These are phyloP conservation scores for Populus hybrid DNA, from an alignment of 441 rosid species.

Conservation along the genomic window DNA sequence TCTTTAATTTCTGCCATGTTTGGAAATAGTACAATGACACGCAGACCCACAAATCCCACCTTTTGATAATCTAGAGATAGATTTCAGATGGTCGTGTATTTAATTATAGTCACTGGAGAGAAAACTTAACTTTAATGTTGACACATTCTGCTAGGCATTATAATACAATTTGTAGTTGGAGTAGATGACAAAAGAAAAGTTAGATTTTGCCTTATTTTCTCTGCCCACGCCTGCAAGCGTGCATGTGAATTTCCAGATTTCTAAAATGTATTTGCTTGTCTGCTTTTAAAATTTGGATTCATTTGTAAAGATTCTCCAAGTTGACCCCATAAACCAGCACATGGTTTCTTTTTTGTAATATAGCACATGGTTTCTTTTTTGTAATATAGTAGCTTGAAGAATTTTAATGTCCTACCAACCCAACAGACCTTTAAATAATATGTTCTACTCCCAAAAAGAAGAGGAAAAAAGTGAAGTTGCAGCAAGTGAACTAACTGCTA, in stretches of 20 bases:
- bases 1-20: background rate
- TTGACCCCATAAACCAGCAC: slow-evolving; percentile 8
- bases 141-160: slow-evolving; percentile 25
- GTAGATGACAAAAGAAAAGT: slow-evolving; percentile 40
- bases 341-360: too few relatives aligned
- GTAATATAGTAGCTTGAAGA: background rate
- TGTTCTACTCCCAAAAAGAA: too few relatives aligned
- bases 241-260: slow-evolving; percentile 47
- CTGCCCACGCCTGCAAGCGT: slow-evolving; percentile 29
- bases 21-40: background rate
- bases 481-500: too few relatives aligned
- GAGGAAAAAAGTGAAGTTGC: too few relatives aligned
- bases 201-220: slow-evolving; percentile 25
- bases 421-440: background rate
- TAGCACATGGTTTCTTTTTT: too few relatives aligned
- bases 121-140: slow-evolving; percentile 18
- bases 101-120: slow-evolving; percentile 16
- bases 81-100: slow-evolving; percentile 17
- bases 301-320: slow-evolving; percentile 15
- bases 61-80: background rate
- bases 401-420: background rate
- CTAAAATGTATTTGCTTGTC: slow-evolving; percentile 37
- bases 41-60: background rate
- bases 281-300: slow-evolving; percentile 31
- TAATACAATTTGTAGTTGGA: slow-evolving; percentile 10